Evolutionary conservation across 768 basidiomycete species (phyloP), one percentile per base, ranked within the genome.

Genomic region (Nidularia sp.): DNA sequence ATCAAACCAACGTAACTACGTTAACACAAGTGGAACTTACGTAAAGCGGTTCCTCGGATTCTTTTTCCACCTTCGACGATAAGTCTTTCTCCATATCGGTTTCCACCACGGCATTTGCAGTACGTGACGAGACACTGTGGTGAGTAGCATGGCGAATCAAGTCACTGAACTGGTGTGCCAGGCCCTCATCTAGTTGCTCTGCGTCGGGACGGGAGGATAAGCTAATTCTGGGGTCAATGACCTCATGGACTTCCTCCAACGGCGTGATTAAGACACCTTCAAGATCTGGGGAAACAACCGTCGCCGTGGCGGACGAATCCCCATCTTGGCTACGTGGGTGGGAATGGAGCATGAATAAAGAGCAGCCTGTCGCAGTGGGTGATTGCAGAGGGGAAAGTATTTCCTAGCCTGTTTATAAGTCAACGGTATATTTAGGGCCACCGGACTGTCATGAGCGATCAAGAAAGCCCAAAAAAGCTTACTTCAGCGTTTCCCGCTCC

Each of bases 221-320:
- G 48, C 62, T 63, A 33, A 75, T 56, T 42, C 72, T 65, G 8
- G 73, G 70, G 57, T 78, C 76, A 43, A 75, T 65, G 4, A 66
- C 61, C 47, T 75, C 67, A 25, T 60, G 52, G 34, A 67, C 57
- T 22, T 68, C 62, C 39, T 66, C 61, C 41, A 69, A 47, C 6
- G 66, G 55, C 50, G 64, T 70, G 7, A 62, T 47, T 2, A 63
- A 61, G 1, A 70, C 57, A 3, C 61, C 64, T 31, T 69, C 60
- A 1, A 49, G 41, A n/a, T 22, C 54, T 45, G 10, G 53, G 49
- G 52, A 53, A 22, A 56, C 47, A 12, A 61, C 32, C 9, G 61
- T 64, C 29, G 57, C 54, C 5, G 63, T 59, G 18, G 59, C 48
- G 15, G 63, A 65, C 34, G 50, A 49, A 25, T 61, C 60, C 25